These are phyloP conservation scores for Aegilops bicornis DNA, from an alignment of 176 grass and related monocot species.

Conservation along the genomic window DNA sequence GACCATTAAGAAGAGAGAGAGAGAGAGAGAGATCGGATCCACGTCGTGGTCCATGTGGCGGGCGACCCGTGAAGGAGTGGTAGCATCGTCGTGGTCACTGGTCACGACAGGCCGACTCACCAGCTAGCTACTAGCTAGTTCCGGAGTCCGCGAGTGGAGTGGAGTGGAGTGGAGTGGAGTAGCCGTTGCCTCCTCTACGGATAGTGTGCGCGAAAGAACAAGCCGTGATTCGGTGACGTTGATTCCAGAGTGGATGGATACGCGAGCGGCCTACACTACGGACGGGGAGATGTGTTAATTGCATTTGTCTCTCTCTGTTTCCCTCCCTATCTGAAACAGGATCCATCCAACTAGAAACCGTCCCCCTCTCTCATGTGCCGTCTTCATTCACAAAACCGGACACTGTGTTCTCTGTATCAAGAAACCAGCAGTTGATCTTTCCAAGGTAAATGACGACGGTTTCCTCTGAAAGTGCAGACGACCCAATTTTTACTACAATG, in stretches of 20 bases:
- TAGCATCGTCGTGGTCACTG: neutral
- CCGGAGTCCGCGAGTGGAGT: neutral
- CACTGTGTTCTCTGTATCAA: no score
- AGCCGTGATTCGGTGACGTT: neutral
- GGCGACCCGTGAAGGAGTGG: neutral
- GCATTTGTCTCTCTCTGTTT: neutral
- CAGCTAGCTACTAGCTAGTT: neutral
- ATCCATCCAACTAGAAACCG: no score
- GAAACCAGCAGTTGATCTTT: no score
- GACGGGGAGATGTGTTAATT: neutral
- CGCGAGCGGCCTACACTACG: no score
- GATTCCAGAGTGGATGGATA: no score
- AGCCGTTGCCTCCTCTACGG: neutral
- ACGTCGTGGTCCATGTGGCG: neutral
- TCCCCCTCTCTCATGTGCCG: no score
- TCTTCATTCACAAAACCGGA: no score
- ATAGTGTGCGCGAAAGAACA: neutral
- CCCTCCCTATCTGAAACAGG: no score
- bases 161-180: neutral
- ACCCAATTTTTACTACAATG: no score
- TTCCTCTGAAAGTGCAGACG: no score
- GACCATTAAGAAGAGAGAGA: no score
- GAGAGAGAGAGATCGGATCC: neutral
- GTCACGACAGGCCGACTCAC: neutral
- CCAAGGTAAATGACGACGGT: no score